Base-by-base conservation (phyloP, 2,329 filamentous ascomycete species). In the Coniochaeta ligniaria region DNA sequence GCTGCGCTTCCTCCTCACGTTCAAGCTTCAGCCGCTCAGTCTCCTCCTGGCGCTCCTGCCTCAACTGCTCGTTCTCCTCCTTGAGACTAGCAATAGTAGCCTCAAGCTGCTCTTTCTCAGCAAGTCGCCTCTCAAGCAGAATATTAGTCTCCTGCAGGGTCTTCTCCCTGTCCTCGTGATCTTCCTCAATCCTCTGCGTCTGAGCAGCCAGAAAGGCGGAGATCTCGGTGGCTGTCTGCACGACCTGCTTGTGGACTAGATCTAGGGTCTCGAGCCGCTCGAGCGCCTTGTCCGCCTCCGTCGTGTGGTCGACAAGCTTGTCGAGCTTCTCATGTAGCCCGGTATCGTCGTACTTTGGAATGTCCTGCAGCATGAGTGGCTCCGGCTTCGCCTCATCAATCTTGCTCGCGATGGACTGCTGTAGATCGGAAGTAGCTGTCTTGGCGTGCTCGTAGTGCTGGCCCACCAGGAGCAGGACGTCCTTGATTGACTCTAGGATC, bases 401-500 rank as follows among this genome's bases (percentile, higher is more conserved):
- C 69, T 81, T 83, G 62, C 83, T 79, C 65, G 85, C 78, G 26
- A 88, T 77, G 35, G 5, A 11, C 54, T 57, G 31, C 28, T n/a
- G 17, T n/a, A 57, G 28, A 3, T 79, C 77, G 7, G 73, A 79
- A 1, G 80, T 76, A 0, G 87, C 83, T 52, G 83, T 81, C 73
- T 93, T 92, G 16, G 92, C 90, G 70, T 96, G 91, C 66, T 96
- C 92, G 68, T 90, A 96, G 71, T 98, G 93, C 70, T 96, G 85
- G 26, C 86, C 89, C 60, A 96, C 90, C 26, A 96, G 81, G 8
- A 86, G 80, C 43, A 96, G 81, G n/a, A 98, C 86, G 68, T 97
- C 91, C 67, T 92, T 89, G 65, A 99, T 85, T 0, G 90, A 85
- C 59, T 94, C 88, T 61, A 97, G 83, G 65, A 98, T 90, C 75